Evolutionary conservation across 2,329 filamentous ascomycete species (phyloP).

Genomic region (Penicillium digitatum): DNA sequence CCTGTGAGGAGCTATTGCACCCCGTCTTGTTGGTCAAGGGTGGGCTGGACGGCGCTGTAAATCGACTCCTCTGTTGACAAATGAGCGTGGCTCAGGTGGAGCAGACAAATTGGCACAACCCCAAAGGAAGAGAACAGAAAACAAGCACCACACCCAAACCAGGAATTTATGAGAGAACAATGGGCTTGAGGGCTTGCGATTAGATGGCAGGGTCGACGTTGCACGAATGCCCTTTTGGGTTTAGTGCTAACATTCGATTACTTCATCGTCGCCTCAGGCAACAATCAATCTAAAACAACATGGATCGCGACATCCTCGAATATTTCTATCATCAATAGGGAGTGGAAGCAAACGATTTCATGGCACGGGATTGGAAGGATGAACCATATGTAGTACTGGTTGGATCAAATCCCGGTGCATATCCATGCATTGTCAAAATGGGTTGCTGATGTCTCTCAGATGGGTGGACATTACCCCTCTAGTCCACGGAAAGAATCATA

Average conservation of each 20-base stretch:
- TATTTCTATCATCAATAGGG: too few relatives aligned
- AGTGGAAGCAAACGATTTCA: too few relatives aligned
- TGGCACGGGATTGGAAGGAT: too few relatives aligned
- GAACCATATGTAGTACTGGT: too few relatives aligned
- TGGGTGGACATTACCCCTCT: too few relatives aligned
- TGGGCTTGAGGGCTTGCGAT: slow-evolving; percentile 4
- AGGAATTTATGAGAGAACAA: slow-evolving; percentile 7
- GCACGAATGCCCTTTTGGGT: slow-evolving; percentile 15
- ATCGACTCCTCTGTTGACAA: slow-evolving; percentile 6
- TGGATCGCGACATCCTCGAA: neutral
- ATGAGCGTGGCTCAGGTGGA: slow-evolving; percentile 6
- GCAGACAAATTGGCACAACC: slow-evolving; percentile 3
- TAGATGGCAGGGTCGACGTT: slow-evolving; percentile 17
- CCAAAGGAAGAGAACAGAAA: slow-evolving; percentile 7
- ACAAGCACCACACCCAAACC: slow-evolving; percentile 8
- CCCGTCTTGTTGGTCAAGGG: slow-evolving; percentile 1
- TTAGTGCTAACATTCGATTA: slow-evolving; percentile 14
- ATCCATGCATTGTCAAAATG: too few relatives aligned
- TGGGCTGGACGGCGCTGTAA: slow-evolving; percentile 2
- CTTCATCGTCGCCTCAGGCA: slow-evolving; percentile 12
- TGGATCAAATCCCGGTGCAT: too few relatives aligned
- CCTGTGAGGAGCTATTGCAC: slow-evolving; percentile 2
- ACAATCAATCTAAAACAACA: neutral
- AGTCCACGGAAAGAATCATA: too few relatives aligned
- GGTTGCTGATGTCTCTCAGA: too few relatives aligned